Conservation (phyloP, 140 eudicot genomes). For the Cichorium intybus region DNA sequence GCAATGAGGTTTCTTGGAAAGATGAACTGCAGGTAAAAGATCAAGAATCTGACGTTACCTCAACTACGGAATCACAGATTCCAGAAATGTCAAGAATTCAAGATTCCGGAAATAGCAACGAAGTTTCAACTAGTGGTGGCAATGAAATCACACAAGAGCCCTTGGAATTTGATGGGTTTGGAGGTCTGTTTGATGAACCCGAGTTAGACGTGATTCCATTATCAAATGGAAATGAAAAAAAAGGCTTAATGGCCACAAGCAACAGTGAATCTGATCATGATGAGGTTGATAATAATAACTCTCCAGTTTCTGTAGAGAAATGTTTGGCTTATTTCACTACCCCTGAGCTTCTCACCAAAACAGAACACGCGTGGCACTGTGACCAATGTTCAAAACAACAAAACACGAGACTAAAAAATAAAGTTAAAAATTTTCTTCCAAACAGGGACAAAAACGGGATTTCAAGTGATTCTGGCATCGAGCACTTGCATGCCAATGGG, state of each 20-base stretch:
- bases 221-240: conserved; percentile 36
- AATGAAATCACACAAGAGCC: conserved; percentile 38
- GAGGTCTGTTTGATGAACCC: conserved; percentile 76
- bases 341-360: conserved; percentile 76
- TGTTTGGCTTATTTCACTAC: conserved; percentile 77
- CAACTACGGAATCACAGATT: conserved; percentile 9
- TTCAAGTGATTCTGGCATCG: conserved; percentile 18
- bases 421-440: conserved; percentile 10
- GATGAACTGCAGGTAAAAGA: conserved; percentile 45
- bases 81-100: conserved; percentile 15
- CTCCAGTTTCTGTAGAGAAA: conserved; percentile 82
- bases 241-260: conserved; percentile 24
- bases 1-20: conserved; percentile 30
- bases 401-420: conserved; percentile 33
- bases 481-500: conserved; percentile 6
- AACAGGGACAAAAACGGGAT: conserved; percentile 25
- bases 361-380: conserved; percentile 93
- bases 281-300: conserved; percentile 71
- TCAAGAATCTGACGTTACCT: conserved; percentile 40
- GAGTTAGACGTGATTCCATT: conserved; percentile 36
- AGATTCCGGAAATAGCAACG: conserved; percentile 20
- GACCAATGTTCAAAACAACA: conserved; percentile 78
- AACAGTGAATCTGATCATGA: conserved; percentile 81
- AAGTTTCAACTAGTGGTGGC: conserved; percentile 23
- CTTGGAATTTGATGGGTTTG: conserved; percentile 69